phyloP scores from a whole-genome alignment of 2,329 filamentous ascomycete species.

The Penicillium glabrum region DNA sequence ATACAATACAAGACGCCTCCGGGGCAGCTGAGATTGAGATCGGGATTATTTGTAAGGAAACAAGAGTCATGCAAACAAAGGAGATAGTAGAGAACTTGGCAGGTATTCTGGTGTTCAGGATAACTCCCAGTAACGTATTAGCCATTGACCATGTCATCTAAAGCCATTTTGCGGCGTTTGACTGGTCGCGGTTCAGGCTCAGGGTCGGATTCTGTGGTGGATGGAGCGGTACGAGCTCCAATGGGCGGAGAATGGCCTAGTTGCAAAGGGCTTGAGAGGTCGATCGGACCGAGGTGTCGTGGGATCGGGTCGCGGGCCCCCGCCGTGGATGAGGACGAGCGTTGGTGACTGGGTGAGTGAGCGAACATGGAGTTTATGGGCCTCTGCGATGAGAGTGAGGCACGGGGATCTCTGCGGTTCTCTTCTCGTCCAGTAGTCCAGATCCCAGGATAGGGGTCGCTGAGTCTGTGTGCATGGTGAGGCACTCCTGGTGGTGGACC shows the following conservation, averaged over 20 bases:
- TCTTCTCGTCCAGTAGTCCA: conserved; percentile 29
- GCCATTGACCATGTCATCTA: conserved; percentile 43
- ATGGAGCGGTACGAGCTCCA: conserved; percentile 12
- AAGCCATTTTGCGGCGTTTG: conserved; percentile 41
- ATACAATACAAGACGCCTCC: conserved; percentile 25
- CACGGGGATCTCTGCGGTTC: conserved; percentile 22
- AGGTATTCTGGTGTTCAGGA: background rate
- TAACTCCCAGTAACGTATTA: conserved; percentile 11
- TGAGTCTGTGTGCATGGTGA: conserved; percentile 32
- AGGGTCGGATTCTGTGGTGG: conserved; percentile 16
- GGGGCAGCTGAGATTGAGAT: conserved; percentile 6
- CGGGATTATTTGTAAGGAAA: background rate
- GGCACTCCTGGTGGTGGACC: conserved; percentile 2
- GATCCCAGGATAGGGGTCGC: conserved; percentile 32
- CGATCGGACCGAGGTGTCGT: conserved; percentile 21
- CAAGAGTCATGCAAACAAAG: background rate
- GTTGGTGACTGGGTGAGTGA: conserved; percentile 18
- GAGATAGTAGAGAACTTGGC: background rate
- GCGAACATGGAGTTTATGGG: conserved; percentile 30
- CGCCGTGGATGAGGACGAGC: conserved; percentile 22
- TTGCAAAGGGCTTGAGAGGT: conserved; percentile 18
- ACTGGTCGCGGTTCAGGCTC: conserved; percentile 26
- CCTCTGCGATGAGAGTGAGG: conserved; percentile 18
- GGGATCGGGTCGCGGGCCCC: conserved; percentile 22
- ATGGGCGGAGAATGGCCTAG: conserved; percentile 17